phyloP scores from a whole-genome alignment of 2,329 filamentous ascomycete species.

The Diaporthe eres region DNA sequence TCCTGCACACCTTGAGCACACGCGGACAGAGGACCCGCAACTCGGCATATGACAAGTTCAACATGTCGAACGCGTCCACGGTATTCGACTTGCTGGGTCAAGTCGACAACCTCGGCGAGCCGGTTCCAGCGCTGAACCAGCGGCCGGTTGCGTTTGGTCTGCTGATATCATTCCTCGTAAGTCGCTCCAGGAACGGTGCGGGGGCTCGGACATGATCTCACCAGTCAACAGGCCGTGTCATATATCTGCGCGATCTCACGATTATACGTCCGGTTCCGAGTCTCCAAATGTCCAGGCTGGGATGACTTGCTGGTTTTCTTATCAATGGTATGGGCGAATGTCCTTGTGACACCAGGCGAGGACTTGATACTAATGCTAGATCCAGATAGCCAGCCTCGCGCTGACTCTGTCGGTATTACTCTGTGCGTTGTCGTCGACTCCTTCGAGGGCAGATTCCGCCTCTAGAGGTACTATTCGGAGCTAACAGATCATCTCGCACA shows the following conservation, averaged over 20 bases:
- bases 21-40: constrained; percentile 3
- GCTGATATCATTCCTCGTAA: constrained; percentile 25
- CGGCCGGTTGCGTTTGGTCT: constrained; percentile 39
- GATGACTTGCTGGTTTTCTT: constrained; percentile 39
- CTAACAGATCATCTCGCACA: not conserved
- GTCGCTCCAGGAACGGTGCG: not conserved
- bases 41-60: constrained; percentile 16
- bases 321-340: constrained; percentile 17
- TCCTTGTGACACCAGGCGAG: too few species aligned
- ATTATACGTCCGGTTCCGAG: constrained; percentile 32
- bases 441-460: not conserved
- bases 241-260: constrained; percentile 17
- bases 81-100: constrained; percentile 42
- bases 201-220: not conserved
- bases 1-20: not conserved
- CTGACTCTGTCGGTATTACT: constrained; percentile 25
- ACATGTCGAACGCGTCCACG: constrained; percentile 31
- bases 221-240: constrained; percentile 1
- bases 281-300: constrained; percentile 39
- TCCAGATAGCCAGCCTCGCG: constrained; percentile 19
- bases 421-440: not conserved
- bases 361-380: not conserved
- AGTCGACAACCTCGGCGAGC: constrained; percentile 44
- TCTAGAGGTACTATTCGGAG: too few species aligned
- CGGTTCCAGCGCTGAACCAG: constrained; percentile 40